Base-by-base conservation (phyloP, 2,329 filamentous ascomycete genomes). In the Ophiostoma tasmaniense region DNA sequence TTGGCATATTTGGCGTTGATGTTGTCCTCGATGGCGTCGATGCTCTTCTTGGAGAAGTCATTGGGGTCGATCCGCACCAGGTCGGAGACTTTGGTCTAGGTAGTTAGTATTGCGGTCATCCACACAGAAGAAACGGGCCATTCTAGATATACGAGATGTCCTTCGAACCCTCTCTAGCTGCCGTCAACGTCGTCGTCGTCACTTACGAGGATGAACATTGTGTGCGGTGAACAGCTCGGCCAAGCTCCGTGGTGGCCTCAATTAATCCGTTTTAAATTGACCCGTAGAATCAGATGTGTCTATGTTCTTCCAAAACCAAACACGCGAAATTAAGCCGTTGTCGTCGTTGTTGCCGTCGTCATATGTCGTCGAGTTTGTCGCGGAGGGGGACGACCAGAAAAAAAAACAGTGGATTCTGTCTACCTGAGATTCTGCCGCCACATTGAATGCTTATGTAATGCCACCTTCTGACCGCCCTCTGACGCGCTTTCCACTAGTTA, bases 1-100 rank as follows among this genome's bases (percentile, higher is more conserved):
- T 99, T 97, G 70, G 94, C 89, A 79, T 97, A 99, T 80, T 99
- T 99, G 72, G 89, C 85, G 78, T 99, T 98, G 80, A 99, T 95
- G 75, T 95, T 95, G 81, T 99, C 93, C 79, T 97, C 93, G 72
- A 99, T 92, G 0, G 93, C 92, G 72, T 93, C 86, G 39, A 87
- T 85, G 76, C 91, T 96, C 71, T 87, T 84, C 79, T 95, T 95
- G 71, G 88, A 85, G 76, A 98, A 97, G 77, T 97, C 91, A 75
- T 92, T 87, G 1, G 95, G 95, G 39, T 87, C 85, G 80, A 99
- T 96, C 80, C 96, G 92, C 73, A 99, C 92, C 74, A 99, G 85
- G 82, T 99, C 95, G 74, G 93, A 90, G 74, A 99, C 89, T 73
- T 95, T 97, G 61, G 93, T 95, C 95, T 97, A 72, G 30, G 14